Evolutionary conservation across 208 protist genomes (phyloP).

Genomic region (Strigomonas oncopelti): DNA sequence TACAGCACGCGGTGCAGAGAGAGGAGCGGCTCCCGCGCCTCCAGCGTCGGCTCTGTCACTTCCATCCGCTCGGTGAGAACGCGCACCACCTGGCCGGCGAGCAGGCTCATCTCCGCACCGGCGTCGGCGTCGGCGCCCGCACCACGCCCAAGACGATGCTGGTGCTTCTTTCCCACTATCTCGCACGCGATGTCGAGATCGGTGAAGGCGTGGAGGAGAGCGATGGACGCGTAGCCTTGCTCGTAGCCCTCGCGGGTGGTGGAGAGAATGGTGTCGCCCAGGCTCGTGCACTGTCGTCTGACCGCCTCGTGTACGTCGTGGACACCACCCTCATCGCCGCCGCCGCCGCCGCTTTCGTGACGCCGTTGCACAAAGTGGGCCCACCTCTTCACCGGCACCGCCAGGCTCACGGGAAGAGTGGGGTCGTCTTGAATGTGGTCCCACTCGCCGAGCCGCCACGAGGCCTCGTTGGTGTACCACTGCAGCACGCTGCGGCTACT

Average conservation of each 20-base stretch:
- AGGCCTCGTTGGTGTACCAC: constrained; percentile 82
- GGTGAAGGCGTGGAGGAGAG: constrained; percentile 70
- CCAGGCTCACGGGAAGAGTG: constrained; percentile 35
- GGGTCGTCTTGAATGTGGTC: constrained; percentile 34
- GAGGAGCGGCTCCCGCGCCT: constrained; percentile 75
- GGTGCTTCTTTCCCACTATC: constrained; percentile 14
- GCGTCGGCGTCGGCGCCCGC: too few relatives aligned
- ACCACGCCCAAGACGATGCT: too few relatives aligned
- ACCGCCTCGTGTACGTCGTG: constrained; percentile 22
- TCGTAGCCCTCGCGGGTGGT: constrained; percentile 67
- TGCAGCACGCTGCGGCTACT: constrained; percentile 30
- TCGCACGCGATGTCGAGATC: constrained; percentile 73
- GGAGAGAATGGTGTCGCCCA: constrained; percentile 5
- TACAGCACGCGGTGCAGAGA: constrained; percentile 80
- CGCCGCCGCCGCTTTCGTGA: not conserved
- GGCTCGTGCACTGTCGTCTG: not conserved
- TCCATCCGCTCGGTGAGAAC: constrained; percentile 32
- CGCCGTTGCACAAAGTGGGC: not conserved
- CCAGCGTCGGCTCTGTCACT: constrained; percentile 57
- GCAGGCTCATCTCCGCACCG: not conserved
- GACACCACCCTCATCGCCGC: constrained; percentile 3
- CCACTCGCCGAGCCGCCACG: constrained; percentile 85
- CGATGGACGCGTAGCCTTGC: constrained; percentile 62
- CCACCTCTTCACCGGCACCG: constrained; percentile 23
- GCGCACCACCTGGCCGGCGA: constrained; percentile 19